Evolutionary conservation across 1,284 basidiomycete genomes (phyloP).

Genomic region (Caloboletus firmus): DNA sequence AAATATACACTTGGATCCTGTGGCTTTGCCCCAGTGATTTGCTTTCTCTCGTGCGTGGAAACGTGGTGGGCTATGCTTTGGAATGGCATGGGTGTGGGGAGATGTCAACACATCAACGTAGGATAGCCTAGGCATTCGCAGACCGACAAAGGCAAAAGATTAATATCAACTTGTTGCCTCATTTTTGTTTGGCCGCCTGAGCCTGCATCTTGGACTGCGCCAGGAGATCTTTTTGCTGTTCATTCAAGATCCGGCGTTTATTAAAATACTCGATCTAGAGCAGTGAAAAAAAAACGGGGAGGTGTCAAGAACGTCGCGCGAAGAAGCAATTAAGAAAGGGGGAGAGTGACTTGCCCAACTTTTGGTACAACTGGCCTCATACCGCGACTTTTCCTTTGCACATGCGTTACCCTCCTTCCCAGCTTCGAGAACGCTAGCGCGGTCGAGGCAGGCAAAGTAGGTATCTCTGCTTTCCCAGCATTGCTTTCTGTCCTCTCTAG

Average conservation of each 20-base stretch:
- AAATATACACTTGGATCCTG: not conserved
- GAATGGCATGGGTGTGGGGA: not conserved
- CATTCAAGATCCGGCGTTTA: constrained; percentile 71
- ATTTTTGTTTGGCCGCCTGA: constrained; percentile 40
- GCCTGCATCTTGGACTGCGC: constrained; percentile 55
- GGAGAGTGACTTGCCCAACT: constrained; percentile 67
- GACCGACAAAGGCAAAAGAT: not conserved
- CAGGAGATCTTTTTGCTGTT: constrained; percentile 67
- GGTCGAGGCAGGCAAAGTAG: constrained; percentile 77
- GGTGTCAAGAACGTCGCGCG: not conserved
- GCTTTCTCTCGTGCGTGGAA: not conserved
- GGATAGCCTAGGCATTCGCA: not conserved
- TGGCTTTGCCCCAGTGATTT: not conserved
- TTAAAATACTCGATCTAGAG: constrained; percentile 81
- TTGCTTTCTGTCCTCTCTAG: constrained; percentile 57
- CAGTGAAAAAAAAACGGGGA: not conserved
- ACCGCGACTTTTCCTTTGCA: constrained; percentile 48
- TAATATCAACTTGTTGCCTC: not conserved
- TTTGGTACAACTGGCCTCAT: constrained; percentile 70
- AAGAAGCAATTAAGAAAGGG: not conserved
- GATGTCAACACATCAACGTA: constrained; percentile 10
- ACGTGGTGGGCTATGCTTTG: not conserved
- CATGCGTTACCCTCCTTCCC: constrained; percentile 66
- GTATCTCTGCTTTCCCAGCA: constrained; percentile 79
- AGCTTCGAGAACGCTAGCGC: constrained; percentile 59